Percentiles rank a stretch among this genome's conserved stretches.
Conservation (phyloP, 2,329 filamentous ascomycete species). For the Exophiala sp. region DNA sequence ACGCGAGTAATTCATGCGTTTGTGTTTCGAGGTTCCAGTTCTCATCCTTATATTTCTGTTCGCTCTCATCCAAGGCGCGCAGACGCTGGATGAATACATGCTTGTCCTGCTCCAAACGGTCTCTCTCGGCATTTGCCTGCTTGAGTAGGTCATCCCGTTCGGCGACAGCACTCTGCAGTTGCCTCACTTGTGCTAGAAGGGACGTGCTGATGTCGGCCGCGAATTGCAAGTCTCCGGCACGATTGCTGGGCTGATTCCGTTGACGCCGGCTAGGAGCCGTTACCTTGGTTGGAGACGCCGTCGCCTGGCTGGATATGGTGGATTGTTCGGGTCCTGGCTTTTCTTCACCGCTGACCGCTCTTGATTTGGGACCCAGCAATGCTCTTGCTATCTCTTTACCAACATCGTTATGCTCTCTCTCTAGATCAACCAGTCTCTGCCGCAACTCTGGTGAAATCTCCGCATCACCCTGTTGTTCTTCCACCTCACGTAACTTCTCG, state of each 20-base stretch:
- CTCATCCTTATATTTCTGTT: conserved; percentile 94
- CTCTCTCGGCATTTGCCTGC: conserved; percentile 65
- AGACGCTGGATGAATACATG: conserved; percentile 74
- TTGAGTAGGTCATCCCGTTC: conserved; percentile 86
- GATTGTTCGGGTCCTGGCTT: conserved; percentile 62
- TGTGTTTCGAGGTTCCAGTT: conserved; percentile 97
- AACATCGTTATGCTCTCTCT: conserved; percentile 90
- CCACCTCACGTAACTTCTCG: conserved; percentile 76
- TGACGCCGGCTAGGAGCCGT: conserved; percentile 80
- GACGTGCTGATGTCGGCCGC: conserved; percentile 97
- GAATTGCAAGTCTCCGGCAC: conserved; percentile 93
- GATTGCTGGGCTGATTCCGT: conserved; percentile 79
- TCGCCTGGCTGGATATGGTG: conserved; percentile 77
- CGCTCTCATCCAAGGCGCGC: conserved; percentile 80
- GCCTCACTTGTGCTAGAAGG: conserved; percentile 85
- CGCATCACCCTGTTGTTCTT: conserved; percentile 66
- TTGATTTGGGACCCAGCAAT: conserved; percentile 74
- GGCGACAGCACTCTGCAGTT: conserved; percentile 73
- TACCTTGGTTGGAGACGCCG: conserved; percentile 81
- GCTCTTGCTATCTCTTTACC: conserved; percentile 82
- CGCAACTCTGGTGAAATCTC: conserved; percentile 79
- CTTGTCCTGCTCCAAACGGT: conserved; percentile 72
- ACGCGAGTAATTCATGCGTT: conserved; percentile 71
- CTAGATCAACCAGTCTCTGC: conserved; percentile 75
- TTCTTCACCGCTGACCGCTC: conserved; percentile 65